Base-by-base conservation (phyloP, 208 protist genomes). In the Trypanosoma conorhini region DNA sequence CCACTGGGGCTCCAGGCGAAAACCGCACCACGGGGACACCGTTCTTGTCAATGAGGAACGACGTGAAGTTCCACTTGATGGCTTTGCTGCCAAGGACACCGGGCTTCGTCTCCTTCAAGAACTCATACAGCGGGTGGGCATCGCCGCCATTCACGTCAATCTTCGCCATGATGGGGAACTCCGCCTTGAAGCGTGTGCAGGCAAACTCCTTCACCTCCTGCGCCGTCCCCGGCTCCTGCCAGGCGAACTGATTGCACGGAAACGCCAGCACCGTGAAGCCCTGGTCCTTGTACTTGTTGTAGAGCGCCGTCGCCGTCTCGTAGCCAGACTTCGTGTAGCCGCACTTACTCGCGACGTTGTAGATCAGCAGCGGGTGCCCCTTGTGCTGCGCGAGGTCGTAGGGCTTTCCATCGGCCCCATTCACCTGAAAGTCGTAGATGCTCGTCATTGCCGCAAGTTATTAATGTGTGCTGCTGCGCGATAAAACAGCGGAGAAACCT, bases 51-150 rank as follows among this genome's bases (percentile, higher is more conserved):
- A 92, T 72, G 40, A 98, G 77, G 69, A 98, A 98, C 13, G 91
- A 96, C 3, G 93, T 96, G 78, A 98, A 98, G 79, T 98, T 98
- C 93, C 94, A 97, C 79, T 96, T 97, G 63, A 98, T 87, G 2
- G 79, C 21, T 19, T 79, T 91, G 12, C 74, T 91, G 44, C 85
- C 83, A 44, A 96, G 67, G 31, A 95, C 38, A 33, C 94, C 94
- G 38, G 83, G 80, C 57, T 77, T 71, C 19, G 7, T 35, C 10
- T 48, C 58, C 76, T 98, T 96, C 64, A 98, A 69, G 62, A 86
- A 97, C 52, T 82, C 66, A 67, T 85, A 98, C 33, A 97, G 70
- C 31, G 93, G 92, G 56, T 86, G 78, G 35, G 83, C 82, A 30
- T 95, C 81, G 9, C 71, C 57, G 48, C 95, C 93, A 75, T 97